Percentiles rank a stretch among this genome's conserved stretches.
Evolutionary conservation across 2,329 filamentous ascomycete genomes (phyloP).

Genomic region (Emericellopsis atlantica): DNA sequence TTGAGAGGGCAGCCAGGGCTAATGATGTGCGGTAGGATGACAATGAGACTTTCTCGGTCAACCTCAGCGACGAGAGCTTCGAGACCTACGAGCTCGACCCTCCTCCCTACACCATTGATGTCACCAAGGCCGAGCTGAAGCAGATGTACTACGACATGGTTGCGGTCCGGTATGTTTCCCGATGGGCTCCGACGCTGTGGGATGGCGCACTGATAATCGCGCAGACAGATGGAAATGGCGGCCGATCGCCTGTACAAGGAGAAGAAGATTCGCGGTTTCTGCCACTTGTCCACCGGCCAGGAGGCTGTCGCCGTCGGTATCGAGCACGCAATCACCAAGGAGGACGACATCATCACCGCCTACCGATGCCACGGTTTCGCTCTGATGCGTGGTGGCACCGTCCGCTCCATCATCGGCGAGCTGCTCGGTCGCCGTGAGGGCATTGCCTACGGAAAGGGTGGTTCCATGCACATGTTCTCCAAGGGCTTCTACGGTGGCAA

Average conservation of each 20-base stretch:
- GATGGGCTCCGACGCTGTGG: neutral
- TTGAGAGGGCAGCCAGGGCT: conserved; percentile 3
- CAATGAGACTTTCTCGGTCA: conserved; percentile 84
- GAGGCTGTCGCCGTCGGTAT: conserved; percentile 96
- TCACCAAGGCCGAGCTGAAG: conserved; percentile 97
- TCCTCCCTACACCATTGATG: conserved; percentile 80
- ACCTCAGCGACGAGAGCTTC: conserved; percentile 95
- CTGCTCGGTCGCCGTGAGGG: conserved; percentile 88
- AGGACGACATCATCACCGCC: conserved; percentile 91
- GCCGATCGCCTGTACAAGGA: conserved; percentile 99
- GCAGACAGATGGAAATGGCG: conserved; percentile 98
- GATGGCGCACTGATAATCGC: conserved; percentile 14
- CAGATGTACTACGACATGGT: conserved; percentile 99
- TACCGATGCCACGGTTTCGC: conserved; percentile 99
- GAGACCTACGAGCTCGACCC: conserved; percentile 99
- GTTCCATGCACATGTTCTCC: conserved; percentile 99
- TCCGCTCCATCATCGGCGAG: conserved; percentile 92
- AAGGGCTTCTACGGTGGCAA: conserved; percentile 98
- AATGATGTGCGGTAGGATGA: conserved; percentile 53
- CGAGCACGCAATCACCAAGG: conserved; percentile 84
- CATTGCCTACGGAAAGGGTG: conserved; percentile 97
- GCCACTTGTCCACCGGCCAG: conserved; percentile 94
- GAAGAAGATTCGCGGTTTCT: conserved; percentile 99
- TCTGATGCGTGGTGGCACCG: conserved; percentile 82
- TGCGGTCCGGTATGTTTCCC: conserved; percentile 60